phyloP scores from a whole-genome alignment of 148 eudicot genomes.

The Rhododendron mucronatum region DNA sequence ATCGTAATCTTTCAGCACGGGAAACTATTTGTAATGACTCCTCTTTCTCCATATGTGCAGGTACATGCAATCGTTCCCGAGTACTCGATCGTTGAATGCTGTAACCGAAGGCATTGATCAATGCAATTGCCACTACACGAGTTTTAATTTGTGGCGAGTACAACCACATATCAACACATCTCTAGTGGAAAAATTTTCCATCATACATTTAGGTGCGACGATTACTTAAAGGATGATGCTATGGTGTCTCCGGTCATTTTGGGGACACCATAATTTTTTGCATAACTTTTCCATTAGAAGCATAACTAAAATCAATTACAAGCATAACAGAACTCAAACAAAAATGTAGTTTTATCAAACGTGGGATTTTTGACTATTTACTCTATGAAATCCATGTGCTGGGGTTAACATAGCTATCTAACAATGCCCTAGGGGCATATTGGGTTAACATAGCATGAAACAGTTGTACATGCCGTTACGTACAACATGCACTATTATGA shows the following conservation, averaged over 20 bases:
- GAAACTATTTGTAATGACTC: neutral
- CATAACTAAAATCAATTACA: no score
- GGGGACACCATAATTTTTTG: no score
- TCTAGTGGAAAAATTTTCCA: conserved; percentile 51
- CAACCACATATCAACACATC: conserved; percentile 44
- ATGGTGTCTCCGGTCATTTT: no score
- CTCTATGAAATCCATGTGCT: no score
- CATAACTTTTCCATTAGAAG: no score
- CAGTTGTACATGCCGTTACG: neutral
- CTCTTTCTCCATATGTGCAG: conserved; percentile 32
- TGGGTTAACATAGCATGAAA: no score
- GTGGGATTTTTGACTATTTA: neutral
- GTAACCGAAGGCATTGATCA: conserved; percentile 78
- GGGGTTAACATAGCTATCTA: no score
- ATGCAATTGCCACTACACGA: conserved; percentile 81
- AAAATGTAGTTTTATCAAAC: neutral
- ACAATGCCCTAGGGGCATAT: no score
- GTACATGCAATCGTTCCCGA: conserved; percentile 75
- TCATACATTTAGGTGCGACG: conserved; percentile 67
- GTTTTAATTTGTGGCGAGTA: conserved; percentile 65
- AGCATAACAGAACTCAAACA: no score
- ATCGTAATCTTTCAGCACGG: neutral
- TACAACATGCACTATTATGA: neutral
- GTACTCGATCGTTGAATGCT: conserved; percentile 53
- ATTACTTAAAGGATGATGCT: no score